Percentiles rank a stretch among this genome's conserved stretches.
Conservation (phyloP, 148 eudicot genomes). For the Spergularia marina region DNA sequence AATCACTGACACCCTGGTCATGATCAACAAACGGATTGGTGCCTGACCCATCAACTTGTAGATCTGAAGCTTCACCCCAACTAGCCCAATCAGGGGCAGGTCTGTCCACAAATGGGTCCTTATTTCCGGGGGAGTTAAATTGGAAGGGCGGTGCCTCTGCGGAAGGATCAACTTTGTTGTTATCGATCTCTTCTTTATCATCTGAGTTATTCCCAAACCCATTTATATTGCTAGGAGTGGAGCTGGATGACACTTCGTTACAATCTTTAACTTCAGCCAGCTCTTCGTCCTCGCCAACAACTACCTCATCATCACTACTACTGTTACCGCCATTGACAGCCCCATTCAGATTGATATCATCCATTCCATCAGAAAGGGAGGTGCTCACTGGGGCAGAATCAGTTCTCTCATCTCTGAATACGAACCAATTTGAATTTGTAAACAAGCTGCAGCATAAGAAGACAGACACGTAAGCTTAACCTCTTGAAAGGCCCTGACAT, state of each 20-base stretch:
- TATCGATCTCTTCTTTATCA: conserved; percentile 22
- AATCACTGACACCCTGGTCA: conserved; percentile 17
- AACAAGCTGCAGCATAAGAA: conserved; percentile 62
- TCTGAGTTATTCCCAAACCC: conserved; percentile 24
- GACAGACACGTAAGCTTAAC: conserved; percentile 2
- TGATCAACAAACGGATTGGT: conserved; percentile 64
- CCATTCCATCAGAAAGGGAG: conserved; percentile 62
- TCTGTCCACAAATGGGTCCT: conserved; percentile 50
- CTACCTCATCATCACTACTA: conserved; percentile 93
- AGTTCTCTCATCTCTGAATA: conserved; percentile 73
- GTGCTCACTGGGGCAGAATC: conserved; percentile 50
- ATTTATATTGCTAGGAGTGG: conserved; percentile 26
- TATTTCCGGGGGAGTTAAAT: conserved; percentile 48
- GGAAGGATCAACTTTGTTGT: conserved; percentile 32
- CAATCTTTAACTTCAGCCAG: conserved; percentile 41
- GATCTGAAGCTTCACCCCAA: conserved; percentile 63
- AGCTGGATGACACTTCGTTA: conserved; percentile 31
- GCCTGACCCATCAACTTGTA: conserved; percentile 56
- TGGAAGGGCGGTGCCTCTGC: conserved; percentile 37
- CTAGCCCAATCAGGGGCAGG: conserved; percentile 76
- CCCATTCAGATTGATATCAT: conserved; percentile 66
- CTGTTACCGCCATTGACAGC: conserved; percentile 53
- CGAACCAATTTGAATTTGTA: conserved; percentile 96
- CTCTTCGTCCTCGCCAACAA: conserved; percentile 79
- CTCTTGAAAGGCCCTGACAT: neutral